Base-by-base conservation (phyloP, 2,329 filamentous ascomycete species). In the Alternaria sp. region DNA sequence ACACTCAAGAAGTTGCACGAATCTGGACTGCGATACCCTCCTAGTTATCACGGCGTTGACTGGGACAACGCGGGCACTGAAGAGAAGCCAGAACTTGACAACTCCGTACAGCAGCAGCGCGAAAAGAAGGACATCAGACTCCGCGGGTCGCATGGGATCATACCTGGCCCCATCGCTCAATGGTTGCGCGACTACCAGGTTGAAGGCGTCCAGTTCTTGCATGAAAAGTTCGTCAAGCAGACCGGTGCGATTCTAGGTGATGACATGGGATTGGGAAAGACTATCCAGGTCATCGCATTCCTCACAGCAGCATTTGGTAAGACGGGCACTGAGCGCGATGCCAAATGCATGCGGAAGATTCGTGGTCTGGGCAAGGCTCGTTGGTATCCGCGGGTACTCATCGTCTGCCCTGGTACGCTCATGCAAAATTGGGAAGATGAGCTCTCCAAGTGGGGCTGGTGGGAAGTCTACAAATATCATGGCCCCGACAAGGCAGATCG, bases 231-330 rank as follows among this genome's bases (percentile, higher is more conserved):
- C 75, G 91, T 97, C 5, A 95, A 93, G 69, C 96, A 99, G 75
- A 91, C 90, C 71, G 96, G 96, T 1, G 93, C 92, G 2, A 92
- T 99, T 21, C 85, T 99, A 0, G 94, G 95, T 4, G 96, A 99
- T 75, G 96, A 99, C 74, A 99, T 99, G 96, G 96, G 96, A 20
- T 81, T 99, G 30, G 96, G 96, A 1, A 99, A 99, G 80, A 99
- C 96, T 0, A 93, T 99, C 3, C 96, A 99, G 79, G 93, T 99
- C 25, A 96, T 94, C 61, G 92, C 94, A 0, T 98, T 99, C 69
- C 83, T 99, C 21, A 92, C 93, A 0, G 93, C 90, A 1, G 94
- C 94, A 0, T 99, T 97, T 77, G 96, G 96, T 8, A 99, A 99
- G 81, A 96, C 92, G 1, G 95, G 90, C 1, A 95, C 97, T 71